Conservation (phyloP, 306 rosid species). For the Quercus engelmannii region DNA sequence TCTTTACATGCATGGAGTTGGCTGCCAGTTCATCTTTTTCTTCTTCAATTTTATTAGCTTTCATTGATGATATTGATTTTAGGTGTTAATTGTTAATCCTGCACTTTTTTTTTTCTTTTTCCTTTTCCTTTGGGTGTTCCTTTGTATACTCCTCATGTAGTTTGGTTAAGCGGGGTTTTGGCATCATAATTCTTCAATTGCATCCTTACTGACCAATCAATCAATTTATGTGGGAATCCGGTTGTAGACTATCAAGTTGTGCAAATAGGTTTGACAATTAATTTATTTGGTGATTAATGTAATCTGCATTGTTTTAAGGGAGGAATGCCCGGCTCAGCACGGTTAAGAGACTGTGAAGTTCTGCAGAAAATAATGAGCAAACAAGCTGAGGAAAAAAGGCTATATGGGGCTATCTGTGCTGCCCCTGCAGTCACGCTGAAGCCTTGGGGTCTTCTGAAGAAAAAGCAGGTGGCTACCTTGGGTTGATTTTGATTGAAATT, state of each 20-base stretch:
- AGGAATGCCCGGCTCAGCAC: slow-evolving; percentile 96
- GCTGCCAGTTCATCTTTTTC: too few species aligned
- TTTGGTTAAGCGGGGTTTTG: not conserved
- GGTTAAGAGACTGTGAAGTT: slow-evolving; percentile 74
- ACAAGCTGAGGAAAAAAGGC: slow-evolving; percentile 81
- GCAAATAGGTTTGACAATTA: not conserved
- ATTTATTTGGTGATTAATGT: not conserved
- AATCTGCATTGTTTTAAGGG: slow-evolving; percentile 43
- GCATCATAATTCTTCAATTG: not conserved
- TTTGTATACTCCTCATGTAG: not conserved
- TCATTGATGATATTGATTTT: too few species aligned
- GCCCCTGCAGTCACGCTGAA: slow-evolving; percentile 94
- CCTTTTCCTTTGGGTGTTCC: too few species aligned
- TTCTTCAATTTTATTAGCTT: too few species aligned
- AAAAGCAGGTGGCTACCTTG: slow-evolving; percentile 59
- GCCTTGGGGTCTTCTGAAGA: slow-evolving; percentile 92
- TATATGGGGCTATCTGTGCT: slow-evolving; percentile 91
- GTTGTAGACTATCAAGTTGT: not conserved
- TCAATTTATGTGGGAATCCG: not conserved
- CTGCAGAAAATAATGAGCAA: slow-evolving; percentile 63
- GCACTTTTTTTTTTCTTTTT: too few species aligned
- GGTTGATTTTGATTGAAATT: slow-evolving; percentile 8
- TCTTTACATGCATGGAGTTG: too few species aligned
- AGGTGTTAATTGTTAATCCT: too few species aligned
- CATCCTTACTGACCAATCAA: not conserved